Percentiles rank a stretch among this genome's conserved stretches.
Conservation (phyloP, 768 basidiomycete species). For the Rhodosporidiobolus sp. region DNA sequence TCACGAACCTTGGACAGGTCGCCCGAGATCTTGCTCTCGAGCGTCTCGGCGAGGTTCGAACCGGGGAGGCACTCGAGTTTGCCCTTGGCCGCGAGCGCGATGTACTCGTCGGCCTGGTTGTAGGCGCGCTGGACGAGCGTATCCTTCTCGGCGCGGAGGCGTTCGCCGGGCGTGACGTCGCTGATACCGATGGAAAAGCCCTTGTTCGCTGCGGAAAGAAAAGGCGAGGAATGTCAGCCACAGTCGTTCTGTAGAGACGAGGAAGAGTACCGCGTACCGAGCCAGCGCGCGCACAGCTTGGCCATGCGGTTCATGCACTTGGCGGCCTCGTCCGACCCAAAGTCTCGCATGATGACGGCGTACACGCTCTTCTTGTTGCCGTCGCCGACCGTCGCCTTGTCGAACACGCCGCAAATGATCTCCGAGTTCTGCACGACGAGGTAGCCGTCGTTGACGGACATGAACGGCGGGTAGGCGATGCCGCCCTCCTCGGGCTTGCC, state of each 20-base stretch:
- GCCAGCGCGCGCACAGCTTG: conserved; percentile 89
- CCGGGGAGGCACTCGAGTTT: conserved; percentile 95
- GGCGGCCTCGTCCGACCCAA: conserved; percentile 90
- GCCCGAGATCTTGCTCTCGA: conserved; percentile 92
- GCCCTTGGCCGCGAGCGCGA: conserved; percentile 84
- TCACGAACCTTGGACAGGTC: conserved; percentile 93
- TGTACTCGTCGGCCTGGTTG: conserved; percentile 76
- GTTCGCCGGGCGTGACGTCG: conserved; percentile 92
- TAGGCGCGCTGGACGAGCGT: conserved; percentile 82
- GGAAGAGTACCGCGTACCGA: conserved; percentile 58
- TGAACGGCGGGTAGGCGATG: conserved; percentile 40
- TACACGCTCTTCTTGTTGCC: conserved; percentile 99
- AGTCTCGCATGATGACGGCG: conserved; percentile 94
- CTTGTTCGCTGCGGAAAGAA: conserved; percentile 69
- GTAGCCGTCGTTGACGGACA: conserved; percentile 97
- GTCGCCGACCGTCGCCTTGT: conserved; percentile 94
- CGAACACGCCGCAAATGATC: conserved; percentile 99
- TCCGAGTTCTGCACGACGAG: conserved; percentile 95
- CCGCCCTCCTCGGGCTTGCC: conserved; percentile 55
- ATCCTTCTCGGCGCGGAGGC: conserved; percentile 76
- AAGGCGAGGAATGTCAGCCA: neutral
- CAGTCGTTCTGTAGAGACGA: conserved; percentile 28
- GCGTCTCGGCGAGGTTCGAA: conserved; percentile 91
- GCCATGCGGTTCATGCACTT: conserved; percentile 93
- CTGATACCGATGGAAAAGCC: conserved; percentile 98